Base-by-base conservation (phyloP, 345 rosid genomes). In the Triadica sebifera region DNA sequence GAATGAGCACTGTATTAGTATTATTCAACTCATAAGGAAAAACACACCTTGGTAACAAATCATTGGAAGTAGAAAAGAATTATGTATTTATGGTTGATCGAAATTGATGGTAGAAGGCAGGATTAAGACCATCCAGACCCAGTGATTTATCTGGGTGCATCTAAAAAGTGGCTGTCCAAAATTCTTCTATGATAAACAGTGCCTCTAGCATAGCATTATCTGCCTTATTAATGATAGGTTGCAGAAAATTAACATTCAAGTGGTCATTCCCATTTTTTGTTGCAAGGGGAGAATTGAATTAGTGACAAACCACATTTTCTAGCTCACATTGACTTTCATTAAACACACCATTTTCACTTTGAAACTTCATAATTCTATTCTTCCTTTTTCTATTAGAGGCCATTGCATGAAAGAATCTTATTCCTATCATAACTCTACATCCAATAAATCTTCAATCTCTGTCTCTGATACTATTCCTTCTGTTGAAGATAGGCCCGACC, bases 91-190 rank as follows among this genome's bases (percentile, higher is more conserved):
- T 22, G 3, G 9, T 6, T 1, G 20, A 9, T 34, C 29, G 20
- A 20, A 57, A 57, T 1, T 22, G 7, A 3, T 45, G 4, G 6
- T 41, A 46, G 12, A 66, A 66, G 19, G 29, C 34, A 17, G 53
- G 53, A 20, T 66, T 66, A 19, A 66, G 29, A 6, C 70, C 70
- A 66, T 66, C 70, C 7, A 11, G 55, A 3, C 70, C 34, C 6
- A 25, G 53, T 0, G 53, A 11, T 24, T 66, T 66, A 47, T 66
- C 38, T 5, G 19, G 29, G 24, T 66, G 53, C 70, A 66, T 66
- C 45, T 34, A n/a, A 12, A 43, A 43, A 0, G 9, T 11, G 4
- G 53, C 55, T 4, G 1, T 16, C 12, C 34, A 1, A 2, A 66
- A 19, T 8, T 66, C 70, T 38, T 66, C 37, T 1, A 17, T 0